Percentiles rank a stretch among this genome's conserved stretches.
Conservation (phyloP, 148 eudicot species). For the Vaccinium corymbosum region DNA sequence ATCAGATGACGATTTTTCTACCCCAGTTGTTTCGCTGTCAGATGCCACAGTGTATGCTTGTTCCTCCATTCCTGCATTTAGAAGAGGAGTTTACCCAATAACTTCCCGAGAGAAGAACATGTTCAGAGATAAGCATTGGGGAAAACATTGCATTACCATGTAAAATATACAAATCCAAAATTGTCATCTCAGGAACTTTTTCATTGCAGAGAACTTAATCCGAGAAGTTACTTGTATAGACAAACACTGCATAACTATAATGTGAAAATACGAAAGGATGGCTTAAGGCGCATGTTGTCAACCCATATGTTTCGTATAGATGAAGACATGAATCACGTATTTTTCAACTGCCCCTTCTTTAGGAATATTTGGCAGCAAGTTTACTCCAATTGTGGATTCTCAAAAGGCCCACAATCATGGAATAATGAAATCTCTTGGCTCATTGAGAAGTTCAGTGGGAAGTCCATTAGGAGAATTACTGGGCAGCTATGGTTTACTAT, state of each 20-base stretch:
- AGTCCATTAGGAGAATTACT: no score
- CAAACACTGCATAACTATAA: background rate
- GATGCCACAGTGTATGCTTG: conserved; percentile 79
- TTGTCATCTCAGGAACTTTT: background rate
- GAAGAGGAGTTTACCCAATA: background rate
- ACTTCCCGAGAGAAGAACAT: background rate
- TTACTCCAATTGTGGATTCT: background rate
- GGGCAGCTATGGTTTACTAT: no score
- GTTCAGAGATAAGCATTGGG: background rate
- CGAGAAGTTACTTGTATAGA: background rate
- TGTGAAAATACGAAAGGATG: background rate
- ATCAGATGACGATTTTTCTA: conserved; percentile 49
- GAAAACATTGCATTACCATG: background rate
- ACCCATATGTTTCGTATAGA: background rate
- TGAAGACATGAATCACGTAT: background rate
- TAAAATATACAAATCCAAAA: background rate
- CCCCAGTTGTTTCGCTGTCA: conserved; percentile 74
- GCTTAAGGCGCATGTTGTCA: background rate
- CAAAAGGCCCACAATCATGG: background rate
- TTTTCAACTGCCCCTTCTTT: no score
- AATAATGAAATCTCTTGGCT: background rate
- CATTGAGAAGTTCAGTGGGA: background rate
- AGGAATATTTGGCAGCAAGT: no score
- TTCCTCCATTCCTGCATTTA: conserved; percentile 67
- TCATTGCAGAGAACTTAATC: background rate